Conservation (phyloP, 2,329 filamentous ascomycete genomes). For the Berkeleyomyces rouxiae region DNA sequence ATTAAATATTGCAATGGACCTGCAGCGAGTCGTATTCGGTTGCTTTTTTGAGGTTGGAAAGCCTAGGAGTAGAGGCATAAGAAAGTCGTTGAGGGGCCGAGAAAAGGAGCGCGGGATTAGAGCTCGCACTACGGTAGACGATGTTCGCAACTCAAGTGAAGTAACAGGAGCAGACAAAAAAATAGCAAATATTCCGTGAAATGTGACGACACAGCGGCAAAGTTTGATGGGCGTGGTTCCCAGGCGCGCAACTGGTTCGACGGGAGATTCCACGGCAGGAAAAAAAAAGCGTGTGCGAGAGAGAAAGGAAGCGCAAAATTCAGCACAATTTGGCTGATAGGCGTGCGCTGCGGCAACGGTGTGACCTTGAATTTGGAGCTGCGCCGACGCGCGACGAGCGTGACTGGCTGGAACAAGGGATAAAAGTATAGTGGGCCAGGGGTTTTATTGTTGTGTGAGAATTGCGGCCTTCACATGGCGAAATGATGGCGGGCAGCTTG, state of each 20-base stretch:
- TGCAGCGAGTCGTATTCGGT: background rate
- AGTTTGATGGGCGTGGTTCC: no score
- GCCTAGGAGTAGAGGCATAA: background rate
- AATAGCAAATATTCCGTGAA: background rate
- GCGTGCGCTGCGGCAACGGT: background rate
- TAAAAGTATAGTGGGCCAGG: background rate
- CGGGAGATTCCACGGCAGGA: no score
- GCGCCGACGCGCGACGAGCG: background rate
- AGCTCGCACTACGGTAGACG: background rate
- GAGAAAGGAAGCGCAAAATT: background rate
- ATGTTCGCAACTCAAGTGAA: background rate
- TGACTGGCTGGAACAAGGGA: background rate
- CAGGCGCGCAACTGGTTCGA: no score
- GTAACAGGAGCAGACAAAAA: background rate
- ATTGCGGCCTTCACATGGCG: no score
- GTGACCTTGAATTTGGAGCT: background rate
- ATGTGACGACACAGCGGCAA: no score
- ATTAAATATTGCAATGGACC: background rate
- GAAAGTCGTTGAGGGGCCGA: background rate
- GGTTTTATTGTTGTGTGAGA: background rate
- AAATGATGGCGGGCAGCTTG: no score
- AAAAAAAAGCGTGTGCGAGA: background rate
- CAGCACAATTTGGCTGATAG: background rate
- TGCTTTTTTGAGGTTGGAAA: background rate
- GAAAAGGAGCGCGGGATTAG: background rate